Evolutionary conservation across 1,284 basidiomycete genomes (phyloP), one percentile per base, ranked within the genome.

Genomic region (Farysia itapuensis): DNA sequence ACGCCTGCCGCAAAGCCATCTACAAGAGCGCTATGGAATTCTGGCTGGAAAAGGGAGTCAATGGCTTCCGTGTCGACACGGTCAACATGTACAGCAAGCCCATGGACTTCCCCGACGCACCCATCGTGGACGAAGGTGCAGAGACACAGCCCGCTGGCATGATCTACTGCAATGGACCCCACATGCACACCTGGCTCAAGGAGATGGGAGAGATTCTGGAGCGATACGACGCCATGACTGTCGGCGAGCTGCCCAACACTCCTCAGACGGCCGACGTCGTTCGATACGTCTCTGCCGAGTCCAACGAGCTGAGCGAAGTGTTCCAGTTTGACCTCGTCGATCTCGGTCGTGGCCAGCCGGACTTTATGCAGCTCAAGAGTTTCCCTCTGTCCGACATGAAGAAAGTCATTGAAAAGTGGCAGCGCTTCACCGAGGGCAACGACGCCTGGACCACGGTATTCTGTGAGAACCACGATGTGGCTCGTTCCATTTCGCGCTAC

Each of bases 31-130:
- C 84, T 28, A 85, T 89, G 81, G 75, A 78, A 24, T 89, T 87
- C 77, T 90, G 87, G 87, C 81, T 85, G 19, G 81, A 85, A 46
- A 79, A 84, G 49, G 86, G 87, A 4, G 85, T 85, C 49, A 84
- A 87, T 51, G 88, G 87, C 2, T 90, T 89, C 77, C 79, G 67
- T n/a, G 48, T 67, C 20, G 70, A 72, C 45, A 70, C 70, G 8
- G 67, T 72, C 47, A 70, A 72, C 56, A 66, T 75, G 45, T 65
- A 64, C 44, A 61, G 56, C 30, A 74, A 73, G 45, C 72, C 66
- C 9, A 57, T 53, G 54, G 57, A 64, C 30, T 74, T 77, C 42
- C 72, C 72, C 14, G 76, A 77, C 41, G 74, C 72, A 2, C 53
- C 64, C 19, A 52, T 77, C 29, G 42, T 86, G 36, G 79, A 83